phyloP scores from a whole-genome alignment of 139 green algal genomes.

The Zygnema circumcarinatum region DNA sequence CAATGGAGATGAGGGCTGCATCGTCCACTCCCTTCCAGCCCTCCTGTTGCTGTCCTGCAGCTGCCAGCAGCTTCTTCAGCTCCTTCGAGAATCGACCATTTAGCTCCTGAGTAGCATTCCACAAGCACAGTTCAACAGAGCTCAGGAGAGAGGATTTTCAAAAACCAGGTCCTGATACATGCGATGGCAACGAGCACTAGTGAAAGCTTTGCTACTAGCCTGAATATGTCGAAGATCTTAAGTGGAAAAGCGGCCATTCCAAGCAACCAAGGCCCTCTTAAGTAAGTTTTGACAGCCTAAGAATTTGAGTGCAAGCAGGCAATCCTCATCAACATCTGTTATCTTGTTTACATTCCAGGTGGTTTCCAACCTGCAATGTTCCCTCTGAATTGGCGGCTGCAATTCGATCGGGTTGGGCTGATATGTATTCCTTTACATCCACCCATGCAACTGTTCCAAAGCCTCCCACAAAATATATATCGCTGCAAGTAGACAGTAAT shows the following conservation, averaged over 20 bases:
- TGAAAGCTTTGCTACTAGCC: too few relatives aligned
- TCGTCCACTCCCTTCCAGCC: slow-evolving; percentile 66
- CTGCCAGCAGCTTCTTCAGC: slow-evolving; percentile 69
- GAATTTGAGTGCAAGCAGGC: too few relatives aligned
- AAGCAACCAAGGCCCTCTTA: too few relatives aligned
- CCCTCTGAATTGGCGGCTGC: slow-evolving; percentile 33
- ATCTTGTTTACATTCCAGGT: too few relatives aligned
- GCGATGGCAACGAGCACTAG: too few relatives aligned
- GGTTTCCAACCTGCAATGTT: slow-evolving; percentile 60
- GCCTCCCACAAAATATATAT: slow-evolving; percentile 98
- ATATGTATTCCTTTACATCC: slow-evolving; percentile 84
- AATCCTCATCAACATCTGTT: too few relatives aligned
- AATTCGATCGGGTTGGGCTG: slow-evolving; percentile 81
- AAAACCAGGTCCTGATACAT: too few relatives aligned
- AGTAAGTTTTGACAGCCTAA: too few relatives aligned
- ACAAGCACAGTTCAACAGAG: background rate
- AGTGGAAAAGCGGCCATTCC: too few relatives aligned
- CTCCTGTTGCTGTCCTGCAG: background rate
- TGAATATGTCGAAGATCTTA: too few relatives aligned
- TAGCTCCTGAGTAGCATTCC: slow-evolving; percentile 12
- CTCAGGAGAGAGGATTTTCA: background rate
- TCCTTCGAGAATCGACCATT: slow-evolving; percentile 55
- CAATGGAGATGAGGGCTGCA: slow-evolving; percentile 90
- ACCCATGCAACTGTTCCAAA: slow-evolving; percentile 96
- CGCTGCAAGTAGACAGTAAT: slow-evolving; percentile 54